phyloP scores from a whole-genome alignment of 2,329 filamentous ascomycete species.

The Leptographium procerum region DNA sequence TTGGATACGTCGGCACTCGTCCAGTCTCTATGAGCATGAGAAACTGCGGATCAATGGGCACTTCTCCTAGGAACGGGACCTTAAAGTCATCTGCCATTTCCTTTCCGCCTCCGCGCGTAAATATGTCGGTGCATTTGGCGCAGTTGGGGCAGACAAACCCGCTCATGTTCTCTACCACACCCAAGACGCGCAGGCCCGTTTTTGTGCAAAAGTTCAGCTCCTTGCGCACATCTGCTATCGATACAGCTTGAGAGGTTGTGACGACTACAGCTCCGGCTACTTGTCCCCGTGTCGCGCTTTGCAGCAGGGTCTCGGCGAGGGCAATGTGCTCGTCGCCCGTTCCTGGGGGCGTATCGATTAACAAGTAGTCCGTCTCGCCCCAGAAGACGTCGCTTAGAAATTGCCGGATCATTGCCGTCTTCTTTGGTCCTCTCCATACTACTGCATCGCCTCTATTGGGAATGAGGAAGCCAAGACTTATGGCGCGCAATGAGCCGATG shows the following conservation, averaged over 20 bases:
- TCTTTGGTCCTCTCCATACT: slow-evolving; percentile 96
- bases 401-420: slow-evolving; percentile 97
- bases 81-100: slow-evolving; percentile 80
- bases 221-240: slow-evolving; percentile 87
- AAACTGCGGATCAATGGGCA: slow-evolving; percentile 91
- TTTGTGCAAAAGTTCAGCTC: slow-evolving; percentile 90
- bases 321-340: slow-evolving; percentile 97
- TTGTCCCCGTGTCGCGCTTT: slow-evolving; percentile 50
- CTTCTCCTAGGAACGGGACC: slow-evolving; percentile 72
- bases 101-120: slow-evolving; percentile 80
- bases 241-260: slow-evolving; percentile 89
- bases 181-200: slow-evolving; percentile 66
- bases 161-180: slow-evolving; percentile 95
- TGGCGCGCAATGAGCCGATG: slow-evolving; percentile 62
- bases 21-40: slow-evolving; percentile 74
- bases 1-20: slow-evolving; percentile 52
- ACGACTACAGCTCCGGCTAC: slow-evolving; percentile 85
- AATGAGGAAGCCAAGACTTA: slow-evolving; percentile 88
- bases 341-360: slow-evolving; percentile 92
- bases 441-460: slow-evolving; percentile 78
- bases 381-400: slow-evolving; percentile 88
- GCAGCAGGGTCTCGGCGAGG: slow-evolving; percentile 72
- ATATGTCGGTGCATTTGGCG: slow-evolving; percentile 83
- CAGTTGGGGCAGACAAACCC: slow-evolving; percentile 75
- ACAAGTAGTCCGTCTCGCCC: slow-evolving; percentile 76